Conservation (phyloP, 176 grass and related monocot genomes). For the Chrysopogon serrulatus region DNA sequence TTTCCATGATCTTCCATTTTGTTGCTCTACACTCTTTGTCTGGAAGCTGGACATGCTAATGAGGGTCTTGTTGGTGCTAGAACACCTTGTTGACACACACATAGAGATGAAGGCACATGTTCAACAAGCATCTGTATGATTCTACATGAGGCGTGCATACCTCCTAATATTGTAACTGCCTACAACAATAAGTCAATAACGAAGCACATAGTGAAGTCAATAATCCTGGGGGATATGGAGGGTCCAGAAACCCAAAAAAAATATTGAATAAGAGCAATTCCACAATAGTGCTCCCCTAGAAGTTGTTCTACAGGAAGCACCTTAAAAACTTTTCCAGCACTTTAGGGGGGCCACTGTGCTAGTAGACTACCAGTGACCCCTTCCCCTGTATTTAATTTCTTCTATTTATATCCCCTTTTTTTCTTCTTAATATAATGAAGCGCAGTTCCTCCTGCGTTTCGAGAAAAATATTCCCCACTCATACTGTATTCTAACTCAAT, state of each 20-base stretch:
- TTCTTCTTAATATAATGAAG: too few species aligned
- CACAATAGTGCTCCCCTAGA: not conserved
- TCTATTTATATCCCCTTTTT: not conserved
- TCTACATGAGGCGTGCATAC: not conserved
- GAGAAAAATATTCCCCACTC: too few species aligned
- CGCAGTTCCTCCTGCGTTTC: too few species aligned
- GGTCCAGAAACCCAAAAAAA: not conserved
- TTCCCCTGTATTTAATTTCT: not conserved
- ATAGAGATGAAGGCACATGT: not conserved
- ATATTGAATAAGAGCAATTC: not conserved
- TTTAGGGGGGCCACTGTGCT: not conserved
- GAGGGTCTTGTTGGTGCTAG: conserved; percentile 29
- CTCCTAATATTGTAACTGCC: not conserved
- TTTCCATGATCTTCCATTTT: conserved; percentile 21
- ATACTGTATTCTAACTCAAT: not conserved
- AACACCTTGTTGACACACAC: conserved; percentile 22
- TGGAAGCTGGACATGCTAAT: conserved; percentile 16
- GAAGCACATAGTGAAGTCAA: not conserved
- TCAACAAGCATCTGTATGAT: conserved; percentile 4
- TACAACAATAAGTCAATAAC: not conserved
- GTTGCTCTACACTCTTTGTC: not conserved
- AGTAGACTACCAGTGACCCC: not conserved
- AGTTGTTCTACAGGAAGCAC: not conserved
- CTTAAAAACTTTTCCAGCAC: not conserved
- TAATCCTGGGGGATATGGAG: not conserved